A percentile compares a stretch with the other conserved stretches of the same genome.
Conservation (phyloP, 345 rosid species). For the Excoecaria cochinchinensis region DNA sequence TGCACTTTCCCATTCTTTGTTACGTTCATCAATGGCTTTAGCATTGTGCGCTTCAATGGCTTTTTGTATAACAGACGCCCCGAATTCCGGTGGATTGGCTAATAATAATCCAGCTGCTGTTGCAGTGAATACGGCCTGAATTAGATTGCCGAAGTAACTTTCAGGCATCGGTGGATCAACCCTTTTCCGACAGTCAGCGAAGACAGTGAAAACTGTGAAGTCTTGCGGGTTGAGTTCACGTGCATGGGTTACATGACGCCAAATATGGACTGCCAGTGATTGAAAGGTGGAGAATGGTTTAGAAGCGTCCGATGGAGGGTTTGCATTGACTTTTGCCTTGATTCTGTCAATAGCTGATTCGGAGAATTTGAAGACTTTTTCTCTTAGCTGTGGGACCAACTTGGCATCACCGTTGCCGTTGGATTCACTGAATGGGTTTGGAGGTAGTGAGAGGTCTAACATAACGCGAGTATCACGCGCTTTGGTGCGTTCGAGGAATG, state of each 20-base stretch:
- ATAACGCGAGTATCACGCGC: conserved; percentile 75
- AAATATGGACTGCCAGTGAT: conserved; percentile 68
- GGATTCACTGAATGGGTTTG: conserved; percentile 41
- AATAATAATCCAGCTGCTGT: conserved; percentile 67
- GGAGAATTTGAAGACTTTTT: conserved; percentile 70
- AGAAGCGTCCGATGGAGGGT: conserved; percentile 46
- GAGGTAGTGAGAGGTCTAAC: conserved; percentile 52
- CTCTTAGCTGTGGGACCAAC: conserved; percentile 44
- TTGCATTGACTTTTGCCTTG: conserved; percentile 62
- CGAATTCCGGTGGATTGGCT: conserved; percentile 64
- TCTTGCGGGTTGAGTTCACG: conserved; percentile 79
- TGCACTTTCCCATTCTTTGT: conserved; percentile 72
- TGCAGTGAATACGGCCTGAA: conserved; percentile 87
- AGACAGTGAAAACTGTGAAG: conserved; percentile 75
- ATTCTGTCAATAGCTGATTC: conserved; percentile 63
- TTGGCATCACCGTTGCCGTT: conserved; percentile 38
- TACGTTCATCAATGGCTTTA: conserved; percentile 61
- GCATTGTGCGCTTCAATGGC: conserved; percentile 69
- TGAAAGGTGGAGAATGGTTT: conserved; percentile 91
- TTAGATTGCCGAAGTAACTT: conserved; percentile 78
- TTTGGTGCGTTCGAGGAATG: conserved; percentile 77
- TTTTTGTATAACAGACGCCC: conserved; percentile 67
- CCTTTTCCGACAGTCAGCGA: conserved; percentile 81
- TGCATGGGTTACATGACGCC: conserved; percentile 87
- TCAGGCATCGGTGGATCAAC: conserved; percentile 85